Base-by-base conservation (phyloP, 106 monocot genomes). In the Acanthochlamys bracteata region DNA sequence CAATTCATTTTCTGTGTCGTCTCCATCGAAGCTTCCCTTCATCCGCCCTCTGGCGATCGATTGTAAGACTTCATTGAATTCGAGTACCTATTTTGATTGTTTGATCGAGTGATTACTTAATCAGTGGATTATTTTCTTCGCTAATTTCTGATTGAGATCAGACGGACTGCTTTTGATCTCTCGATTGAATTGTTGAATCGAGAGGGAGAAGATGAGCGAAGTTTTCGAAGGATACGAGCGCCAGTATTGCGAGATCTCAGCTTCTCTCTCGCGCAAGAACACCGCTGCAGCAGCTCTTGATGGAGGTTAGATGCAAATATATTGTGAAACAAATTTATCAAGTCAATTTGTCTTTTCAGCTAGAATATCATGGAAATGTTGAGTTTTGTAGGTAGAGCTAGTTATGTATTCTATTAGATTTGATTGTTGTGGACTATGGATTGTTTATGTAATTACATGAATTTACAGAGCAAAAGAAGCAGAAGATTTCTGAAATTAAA, bases 231-330 rank as follows among this genome's bases (percentile, higher is more conserved):
- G 84, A 41, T 89, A 89, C 81, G 84, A 89, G 84, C 81, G 89
- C 57, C 89, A 89, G 60, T 89, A 89, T 70, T 89, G 84, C 57
- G 89, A 89, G 68, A 81, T 81, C 75, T 89, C 89, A 14, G 89
- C 84, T 2, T 74, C 78, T 58, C 81, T 89, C 41, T 76, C 81
- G 13, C 71, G 76, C 39, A 89, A 84, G 69, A 84, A 81, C 66
- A 74, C 84, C 0, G 64, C 81, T 0, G 89, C 84, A 9, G 68
- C 74, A 17, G 41, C 41, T 69, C 81, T 89, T 51, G 73, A 84
- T 69, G 89, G 84, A 84, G 89, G 89, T 84, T 49, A 60, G 22
- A 27, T 26, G 25, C 8, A 15, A 55, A 55, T 55, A 15, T 17
- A 1, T 49, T 49, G 2, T 10, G 49, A 14, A 14, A 49, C 6